Evolutionary conservation across 2,329 filamentous ascomycete genomes (phyloP), one percentile per base, ranked within the genome.

Genomic region (Ophiostoma angusticollis): DNA sequence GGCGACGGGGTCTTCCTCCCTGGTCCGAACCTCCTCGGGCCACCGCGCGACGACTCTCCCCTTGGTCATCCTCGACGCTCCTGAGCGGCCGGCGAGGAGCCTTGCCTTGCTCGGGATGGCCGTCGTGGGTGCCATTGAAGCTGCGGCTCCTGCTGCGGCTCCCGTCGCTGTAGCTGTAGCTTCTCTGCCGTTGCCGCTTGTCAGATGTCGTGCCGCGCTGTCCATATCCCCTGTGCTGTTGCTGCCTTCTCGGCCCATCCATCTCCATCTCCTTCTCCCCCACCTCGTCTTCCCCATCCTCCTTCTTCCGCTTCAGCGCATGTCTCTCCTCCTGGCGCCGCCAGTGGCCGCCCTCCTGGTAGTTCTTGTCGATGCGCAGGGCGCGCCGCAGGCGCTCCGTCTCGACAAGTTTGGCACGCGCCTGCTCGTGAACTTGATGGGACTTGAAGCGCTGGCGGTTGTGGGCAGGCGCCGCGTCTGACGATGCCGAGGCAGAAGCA

Each of bases 341-440:
- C 83, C 85, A 91, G 58, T 94, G 83, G 35, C 79, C 73, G 6
- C 84, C 86, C 58, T 93, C 84, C 54, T 89, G 78, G 52, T 91
- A 91, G 56, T 89, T 72, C 54, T 80, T 79, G 54, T 78, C 78
- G 52, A 96, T 93, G 35, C 86, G 87, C 49, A 98, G 67, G 7
- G 91, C 91, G 59, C 70, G 83, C 47, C 89, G 68, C 56, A 98
- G 64, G 51, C 83, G 73, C 62, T 96, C 87, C 59, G 81, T 94
- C 69, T 98, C 91, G 57, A 84, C 81, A 50, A 93, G 89, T 71
- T 98, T 98, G 44, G 89, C 91, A 53, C 91, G 83, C 14, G 91
- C 91, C 57, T 94, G 70, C 62, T 96, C 91, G 64, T 98, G 91
- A 16, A 96, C 86, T 61, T 96, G 85, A 61, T 96, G 86, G 48